Evolutionary conservation across 2,329 filamentous ascomycete genomes (phyloP).

Genomic region (Penicillium sp.): DNA sequence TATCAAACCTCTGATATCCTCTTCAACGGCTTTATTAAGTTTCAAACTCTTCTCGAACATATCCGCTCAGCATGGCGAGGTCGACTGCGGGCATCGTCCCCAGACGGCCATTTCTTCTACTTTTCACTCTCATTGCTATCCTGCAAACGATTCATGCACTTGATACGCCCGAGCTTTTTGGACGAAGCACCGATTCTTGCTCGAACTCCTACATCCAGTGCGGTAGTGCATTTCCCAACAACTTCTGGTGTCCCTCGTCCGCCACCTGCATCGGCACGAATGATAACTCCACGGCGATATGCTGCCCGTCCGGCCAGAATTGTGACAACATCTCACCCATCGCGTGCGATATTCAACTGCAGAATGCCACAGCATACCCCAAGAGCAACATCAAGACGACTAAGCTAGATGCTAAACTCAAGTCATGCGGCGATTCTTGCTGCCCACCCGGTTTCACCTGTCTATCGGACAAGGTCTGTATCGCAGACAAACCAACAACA

Average conservation of each 20-base stretch:
- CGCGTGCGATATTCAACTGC: conserved; percentile 47
- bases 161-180: conserved; percentile 19
- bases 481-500: conserved; percentile 27
- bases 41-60: background rate
- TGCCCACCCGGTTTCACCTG: conserved; percentile 56
- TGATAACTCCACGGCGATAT: conserved; percentile 47
- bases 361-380: conserved; percentile 46
- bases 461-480: conserved; percentile 34
- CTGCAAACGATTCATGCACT: conserved; percentile 27
- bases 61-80: conserved; percentile 23
- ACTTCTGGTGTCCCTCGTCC: conserved; percentile 50
- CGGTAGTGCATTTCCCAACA: conserved; percentile 41
- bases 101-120: conserved; percentile 23
- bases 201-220: conserved; percentile 41
- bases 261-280: conserved; percentile 49
- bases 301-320: conserved; percentile 48
- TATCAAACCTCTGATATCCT: background rate
- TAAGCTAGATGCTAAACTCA: conserved; percentile 43
- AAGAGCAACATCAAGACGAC: conserved; percentile 48
- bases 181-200: conserved; percentile 34
- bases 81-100: conserved; percentile 3
- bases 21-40: too few species aligned
- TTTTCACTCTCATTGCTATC: conserved; percentile 28
- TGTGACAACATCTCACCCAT: conserved; percentile 50
- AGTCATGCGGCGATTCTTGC: conserved; percentile 47